Base-by-base conservation (phyloP, 2,329 filamentous ascomycete species). In the Fusarium pininemorale region DNA sequence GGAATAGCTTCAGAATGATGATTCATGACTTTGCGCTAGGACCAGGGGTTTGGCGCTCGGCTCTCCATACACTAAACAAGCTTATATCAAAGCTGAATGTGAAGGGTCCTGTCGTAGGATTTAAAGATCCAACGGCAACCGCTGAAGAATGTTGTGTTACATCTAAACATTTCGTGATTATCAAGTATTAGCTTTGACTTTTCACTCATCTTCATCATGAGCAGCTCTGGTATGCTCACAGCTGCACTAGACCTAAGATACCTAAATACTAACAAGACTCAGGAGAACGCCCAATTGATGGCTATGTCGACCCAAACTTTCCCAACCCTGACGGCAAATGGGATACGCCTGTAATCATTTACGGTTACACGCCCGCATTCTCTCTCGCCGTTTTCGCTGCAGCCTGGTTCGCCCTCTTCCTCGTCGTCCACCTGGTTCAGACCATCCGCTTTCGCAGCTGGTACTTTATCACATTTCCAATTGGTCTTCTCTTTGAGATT, bases 221-320 rank as follows among this genome's bases (percentile, higher is more conserved):
- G 73, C 39, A 58, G 37, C 37, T 54, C 60, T 55, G 70, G 74
- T 74, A 61, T 18, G 64, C 63, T 14, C 12, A 14, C 20, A 24
- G 16, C 22, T 26, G 16, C 18, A 28, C 16, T 16, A 5, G 22
- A 22, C 4, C 39, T 20, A 15, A 6, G 30, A 35, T 24, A 14
- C 16, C 7, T 44, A 24, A 32, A 26, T 41, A 38, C 38, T 67
- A 18, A 66, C 61, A 61, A 60, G 5, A 15, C 38, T 39, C 18
- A 59, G 66, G 47, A 63, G 58, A 66, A n/a, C 63, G 47, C 48
- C 64, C 68, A 14, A 67, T 73, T 22, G 37, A 80, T 63, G 77
- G 85, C 71, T 88, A 87, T 57, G 79, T 87, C 63, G 86, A 89
- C 75, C 87, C 87, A 39, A 83, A 86, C 78, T 88, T 86, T 64